Conservation (phyloP, 768 basidiomycete genomes). For the Lepiota venenata region DNA sequence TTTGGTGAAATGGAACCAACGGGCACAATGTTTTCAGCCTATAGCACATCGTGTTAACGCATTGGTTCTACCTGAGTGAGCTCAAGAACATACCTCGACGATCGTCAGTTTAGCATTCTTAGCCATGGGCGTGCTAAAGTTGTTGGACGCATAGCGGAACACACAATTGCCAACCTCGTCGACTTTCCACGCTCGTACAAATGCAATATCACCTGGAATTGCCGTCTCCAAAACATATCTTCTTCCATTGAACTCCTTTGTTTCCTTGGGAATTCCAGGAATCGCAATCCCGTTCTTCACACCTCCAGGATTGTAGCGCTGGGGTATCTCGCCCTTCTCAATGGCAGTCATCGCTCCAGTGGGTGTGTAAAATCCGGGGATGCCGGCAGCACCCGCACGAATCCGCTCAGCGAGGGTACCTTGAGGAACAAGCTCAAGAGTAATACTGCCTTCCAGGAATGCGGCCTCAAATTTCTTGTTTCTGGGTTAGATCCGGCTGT, state of each 20-base stretch:
- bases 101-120: conserved; percentile 88
- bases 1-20: conserved; percentile 78
- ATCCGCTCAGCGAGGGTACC: conserved; percentile 88
- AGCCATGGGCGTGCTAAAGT: conserved; percentile 86
- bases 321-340: conserved; percentile 75
- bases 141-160: conserved; percentile 89
- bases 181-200: conserved; percentile 89
- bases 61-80: not conserved
- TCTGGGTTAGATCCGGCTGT: conserved; percentile 30
- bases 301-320: conserved; percentile 78
- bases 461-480: conserved; percentile 84
- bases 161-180: conserved; percentile 90
- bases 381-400: conserved; percentile 86
- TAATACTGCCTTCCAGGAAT: conserved; percentile 79
- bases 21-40: conserved; percentile 91
- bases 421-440: conserved; percentile 88
- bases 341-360: conserved; percentile 86
- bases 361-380: conserved; percentile 92
- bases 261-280: conserved; percentile 74
- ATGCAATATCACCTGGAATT: conserved; percentile 77
- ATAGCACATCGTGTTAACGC: not conserved
- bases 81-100: conserved; percentile 59
- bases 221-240: conserved; percentile 80
- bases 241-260: conserved; percentile 73
- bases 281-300: conserved; percentile 65